phyloP scores from a whole-genome alignment of 2,329 filamentous ascomycete species.

The Ophiostoma ips region DNA sequence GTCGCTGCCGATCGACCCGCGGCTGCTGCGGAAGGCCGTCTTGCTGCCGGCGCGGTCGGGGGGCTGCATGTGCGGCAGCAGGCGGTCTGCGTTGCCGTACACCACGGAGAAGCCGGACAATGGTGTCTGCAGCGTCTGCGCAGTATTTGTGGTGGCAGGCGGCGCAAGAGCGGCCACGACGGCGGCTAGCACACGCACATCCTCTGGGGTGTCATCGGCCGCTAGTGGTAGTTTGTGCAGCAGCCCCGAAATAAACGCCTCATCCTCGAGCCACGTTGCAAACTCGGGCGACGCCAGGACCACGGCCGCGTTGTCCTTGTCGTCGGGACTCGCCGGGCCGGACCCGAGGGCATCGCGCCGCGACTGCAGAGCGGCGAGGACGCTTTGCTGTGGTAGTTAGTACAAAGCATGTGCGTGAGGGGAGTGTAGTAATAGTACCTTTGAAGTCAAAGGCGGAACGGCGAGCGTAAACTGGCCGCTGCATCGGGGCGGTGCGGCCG shows the following conservation, averaged over 20 bases:
- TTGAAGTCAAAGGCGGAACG: constrained; percentile 4
- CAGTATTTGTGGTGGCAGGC: background rate
- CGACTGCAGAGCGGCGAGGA: constrained; percentile 9
- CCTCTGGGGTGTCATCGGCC: background rate
- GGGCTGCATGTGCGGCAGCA: constrained; percentile 35
- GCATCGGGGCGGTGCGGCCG: background rate
- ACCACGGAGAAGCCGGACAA: constrained; percentile 37
- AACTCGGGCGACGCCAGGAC: constrained; percentile 36
- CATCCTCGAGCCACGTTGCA: constrained; percentile 33
- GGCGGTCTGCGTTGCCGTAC: constrained; percentile 24
- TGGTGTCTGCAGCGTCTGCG: constrained; percentile 12
- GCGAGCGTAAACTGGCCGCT: constrained; percentile 13
- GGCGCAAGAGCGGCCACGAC: constrained; percentile 42
- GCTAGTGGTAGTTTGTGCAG: constrained; percentile 3
- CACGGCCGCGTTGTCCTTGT: constrained; percentile 26
- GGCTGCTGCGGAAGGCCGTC: background rate
- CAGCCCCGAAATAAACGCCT: constrained; percentile 22
- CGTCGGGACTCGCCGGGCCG: constrained; percentile 10
- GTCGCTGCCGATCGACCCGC: constrained; percentile 9
- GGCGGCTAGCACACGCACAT: constrained; percentile 35
- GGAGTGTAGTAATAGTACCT: constrained; percentile 6
- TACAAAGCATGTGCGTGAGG: background rate
- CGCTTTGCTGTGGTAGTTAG: constrained; percentile 4
- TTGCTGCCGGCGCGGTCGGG: background rate
- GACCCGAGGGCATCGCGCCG: background rate